phyloP scores from a whole-genome alignment of 2,329 filamentous ascomycete species.

The Xylariaceae sp. region DNA sequence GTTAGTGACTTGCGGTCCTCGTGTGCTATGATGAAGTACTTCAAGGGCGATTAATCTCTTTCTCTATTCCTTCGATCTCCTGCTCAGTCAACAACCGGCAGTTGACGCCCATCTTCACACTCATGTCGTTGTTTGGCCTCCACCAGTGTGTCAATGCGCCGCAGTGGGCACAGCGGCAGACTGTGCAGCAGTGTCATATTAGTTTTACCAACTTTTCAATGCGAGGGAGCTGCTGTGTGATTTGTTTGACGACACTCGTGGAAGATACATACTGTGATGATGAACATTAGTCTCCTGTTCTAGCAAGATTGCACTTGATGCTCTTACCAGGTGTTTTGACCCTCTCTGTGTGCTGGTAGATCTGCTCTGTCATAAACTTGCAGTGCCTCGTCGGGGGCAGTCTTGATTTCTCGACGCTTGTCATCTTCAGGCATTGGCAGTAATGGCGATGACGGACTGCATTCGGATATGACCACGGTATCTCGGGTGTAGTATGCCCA shows the following conservation, averaged over 20 bases:
- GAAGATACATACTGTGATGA: too few species aligned
- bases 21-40: too few species aligned
- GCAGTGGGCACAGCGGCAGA: slow-evolving; percentile 18
- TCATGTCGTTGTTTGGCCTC: not conserved
- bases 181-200: not conserved
- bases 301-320: too few species aligned
- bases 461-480: not conserved
- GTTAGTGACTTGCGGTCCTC: too few species aligned
- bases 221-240: not conserved
- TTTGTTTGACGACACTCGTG: not conserved
- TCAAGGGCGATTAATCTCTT: too few species aligned
- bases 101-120: slow-evolving; percentile 13
- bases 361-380: not conserved
- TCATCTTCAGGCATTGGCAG: not conserved
- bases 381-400: not conserved
- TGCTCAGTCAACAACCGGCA: slow-evolving; percentile 12
- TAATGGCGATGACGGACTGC: not conserved
- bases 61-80: slow-evolving; percentile 5
- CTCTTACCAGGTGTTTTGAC: too few species aligned
- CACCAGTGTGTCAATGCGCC: slow-evolving; percentile 20
- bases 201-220: too few species aligned
- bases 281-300: too few species aligned
- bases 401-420: not conserved
- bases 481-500: slow-evolving; percentile 21
- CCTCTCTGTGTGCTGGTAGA: not conserved